A percentile compares a stretch with the other conserved stretches of the same genome.
Evolutionary conservation across 805 yeast species (phyloP).

Genomic region (Candida verbasci): DNA sequence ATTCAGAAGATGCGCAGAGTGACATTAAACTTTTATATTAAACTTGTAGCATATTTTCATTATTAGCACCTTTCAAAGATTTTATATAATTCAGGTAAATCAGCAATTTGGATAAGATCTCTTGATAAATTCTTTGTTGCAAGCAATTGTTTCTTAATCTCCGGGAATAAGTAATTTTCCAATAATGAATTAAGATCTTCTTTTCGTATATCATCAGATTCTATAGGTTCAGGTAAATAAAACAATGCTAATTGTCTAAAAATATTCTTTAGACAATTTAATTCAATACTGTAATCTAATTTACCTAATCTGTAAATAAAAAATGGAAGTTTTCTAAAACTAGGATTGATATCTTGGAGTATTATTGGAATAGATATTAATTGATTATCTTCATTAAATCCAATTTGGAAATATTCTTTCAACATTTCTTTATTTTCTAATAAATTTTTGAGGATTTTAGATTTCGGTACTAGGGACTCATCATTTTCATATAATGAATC

Average conservation of each 20-base stretch:
- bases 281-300: conserved; percentile 66
- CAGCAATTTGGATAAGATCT: conserved; percentile 80
- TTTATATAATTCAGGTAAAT: conserved; percentile 81
- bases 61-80: conserved; percentile 89
- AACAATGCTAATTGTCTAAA: conserved; percentile 65
- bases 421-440: conserved; percentile 69
- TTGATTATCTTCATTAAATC: conserved; percentile 28
- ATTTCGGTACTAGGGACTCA: conserved; percentile 13
- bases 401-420: conserved; percentile 68
- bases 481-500: conserved; percentile 25
- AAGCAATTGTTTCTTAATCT: conserved; percentile 55
- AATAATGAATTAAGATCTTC: conserved; percentile 30
- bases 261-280: conserved; percentile 61
- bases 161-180: conserved; percentile 63
- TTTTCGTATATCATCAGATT: conserved; percentile 14
- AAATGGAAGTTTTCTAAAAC: conserved; percentile 57
- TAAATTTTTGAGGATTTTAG: conserved; percentile 14
- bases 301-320: conserved; percentile 61
- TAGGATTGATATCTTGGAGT: conserved; percentile 59
- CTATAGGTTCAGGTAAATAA: conserved; percentile 56
- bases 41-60: too few relatives aligned
- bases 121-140: conserved; percentile 52
- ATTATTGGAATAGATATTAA: conserved; percentile 64
- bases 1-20: too few relatives aligned
- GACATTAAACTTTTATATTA: too few relatives aligned